These are phyloP conservation scores for Citrus glauca DNA, from an alignment of 345 rosid species.

Conservation along the genomic window DNA sequence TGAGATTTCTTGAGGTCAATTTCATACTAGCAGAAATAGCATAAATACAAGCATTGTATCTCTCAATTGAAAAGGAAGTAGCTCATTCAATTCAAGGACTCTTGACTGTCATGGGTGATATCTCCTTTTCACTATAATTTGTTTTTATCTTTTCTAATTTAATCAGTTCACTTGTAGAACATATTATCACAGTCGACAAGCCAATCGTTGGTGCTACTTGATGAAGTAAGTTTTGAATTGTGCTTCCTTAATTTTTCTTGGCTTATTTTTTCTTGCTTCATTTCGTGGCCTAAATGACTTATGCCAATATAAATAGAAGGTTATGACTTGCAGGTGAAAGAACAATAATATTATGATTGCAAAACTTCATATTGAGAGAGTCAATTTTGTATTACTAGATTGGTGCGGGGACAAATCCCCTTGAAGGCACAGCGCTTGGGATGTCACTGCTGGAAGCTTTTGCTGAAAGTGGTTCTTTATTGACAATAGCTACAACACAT, in stretches of 20 bases:
- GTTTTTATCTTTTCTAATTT: not conserved
- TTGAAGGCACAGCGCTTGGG: constrained; percentile 96
- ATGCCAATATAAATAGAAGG: not conserved
- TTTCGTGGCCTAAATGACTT: not conserved
- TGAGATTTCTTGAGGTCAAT: not conserved
- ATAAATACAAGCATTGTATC: not conserved
- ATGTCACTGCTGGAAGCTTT: constrained; percentile 89
- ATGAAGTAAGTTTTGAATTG: constrained; percentile 60
- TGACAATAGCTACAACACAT: constrained; percentile 93
- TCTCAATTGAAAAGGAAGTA: not conserved
- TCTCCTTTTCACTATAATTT: not conserved
- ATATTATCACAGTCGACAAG: constrained; percentile 69
- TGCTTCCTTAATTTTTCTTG: not conserved
- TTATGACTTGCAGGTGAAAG: not conserved
- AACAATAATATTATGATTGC: constrained; percentile 5
- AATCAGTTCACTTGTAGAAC: constrained; percentile 47
- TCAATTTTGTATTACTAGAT: constrained; percentile 40
- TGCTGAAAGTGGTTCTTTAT: constrained; percentile 63
- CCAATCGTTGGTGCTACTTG: constrained; percentile 79
- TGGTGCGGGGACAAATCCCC: constrained; percentile 97
- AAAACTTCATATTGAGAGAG: not conserved
- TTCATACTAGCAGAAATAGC: not conserved
- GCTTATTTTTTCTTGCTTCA: not conserved
- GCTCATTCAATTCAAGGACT: not conserved
- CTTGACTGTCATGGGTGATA: not conserved